Base-by-base conservation (phyloP, 805 yeast genomes). In the Wickerhamomyces alni region DNA sequence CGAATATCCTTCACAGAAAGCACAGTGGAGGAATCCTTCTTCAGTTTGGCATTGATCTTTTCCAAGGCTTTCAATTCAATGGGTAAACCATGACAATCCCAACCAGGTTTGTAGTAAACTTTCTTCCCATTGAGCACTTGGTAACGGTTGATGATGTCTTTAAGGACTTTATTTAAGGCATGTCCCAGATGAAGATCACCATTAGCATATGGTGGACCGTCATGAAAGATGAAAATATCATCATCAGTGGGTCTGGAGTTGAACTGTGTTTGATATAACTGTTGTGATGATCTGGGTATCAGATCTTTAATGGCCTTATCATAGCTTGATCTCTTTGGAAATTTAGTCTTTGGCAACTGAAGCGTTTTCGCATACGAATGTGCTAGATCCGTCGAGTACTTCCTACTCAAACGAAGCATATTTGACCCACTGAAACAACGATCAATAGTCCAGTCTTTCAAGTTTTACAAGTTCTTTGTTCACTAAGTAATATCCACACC, bases 31-130 rank as follows among this genome's bases (percentile, higher is more conserved):
- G 70, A 57, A 29, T 53, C 58, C 15, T 61, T 59, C 24, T 58
- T 50, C 37, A 57, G 47, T 36, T 67, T 61, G 28, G 53, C 59
- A 53, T 48, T 66, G 35, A 61, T 61, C 44, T 63, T 72, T 50
- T 60, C 73, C 59, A 87, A 60, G 0, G 95, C 95, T 52, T 88
- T 89, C 57, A 87, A 68, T 60, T 93, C 99, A 46, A 93, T 93
- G 1, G 99, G 99, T 29, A 93, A 66, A 0, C 99, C 99, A 64
- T 93, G 99, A 56, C 99, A 93, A 59, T 93, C 99, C 98, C 99
- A 93, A 1, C 99, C 99, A 0, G 98, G 96, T 31, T 72, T 70
- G 54, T 86, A 93, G 38, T 72, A 69, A 4, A 93, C 77, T 36
- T 71, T 69, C 43, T 77, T 70, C 13, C 87, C 85, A 29, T 68